Evolutionary conservation across 768 basidiomycete species (phyloP), one percentile per base, ranked within the genome.

Genomic region (Amanita fuliginea): DNA sequence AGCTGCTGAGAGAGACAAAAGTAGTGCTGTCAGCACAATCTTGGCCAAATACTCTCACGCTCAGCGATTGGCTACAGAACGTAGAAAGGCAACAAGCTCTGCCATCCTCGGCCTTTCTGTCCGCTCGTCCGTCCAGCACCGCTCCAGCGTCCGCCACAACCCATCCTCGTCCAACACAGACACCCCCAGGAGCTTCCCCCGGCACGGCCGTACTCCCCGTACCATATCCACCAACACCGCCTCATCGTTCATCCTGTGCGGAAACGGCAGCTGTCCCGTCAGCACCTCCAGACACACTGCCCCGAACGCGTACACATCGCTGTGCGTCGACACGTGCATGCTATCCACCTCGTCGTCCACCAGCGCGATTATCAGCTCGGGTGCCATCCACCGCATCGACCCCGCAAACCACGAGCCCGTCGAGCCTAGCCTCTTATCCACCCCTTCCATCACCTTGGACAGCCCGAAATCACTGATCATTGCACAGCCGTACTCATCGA

Each of bases 381-480:
- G 80, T 0, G 80, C 80, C 74, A 76, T 75, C 74, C 74, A 77
- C 19, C 74, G 58, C 7, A 71, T 74, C 4, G 72, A 71, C 11
- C 74, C 74, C 10, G 70, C 72, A 50, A 74, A 73, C 57, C 71
- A 75, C 0, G 73, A 67, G 3, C 60, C 62, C n/a, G 71, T 74
- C 0, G 73, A 67, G 3, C 60, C 62, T 14, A 61, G 60, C 37
- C 57, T 57, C 30, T 64, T 62, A 6, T 67, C 61, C 42, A 80
- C 64, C 16, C 80, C 78, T 53, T 76, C 76, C 42, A 76, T 66
- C 46, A 80, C 76, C 47, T 74, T 76, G 16, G 77, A 78, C 4
- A 81, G 61, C 1, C 80, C 80, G 50, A 82, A 82, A 57, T 82
- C 80, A 0, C 78, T 78, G 43, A 81, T 77, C 51, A 80, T 64